phyloP scores from a whole-genome alignment of 2,329 filamentous ascomycete species.

The Hymenoscyphus occultus region DNA sequence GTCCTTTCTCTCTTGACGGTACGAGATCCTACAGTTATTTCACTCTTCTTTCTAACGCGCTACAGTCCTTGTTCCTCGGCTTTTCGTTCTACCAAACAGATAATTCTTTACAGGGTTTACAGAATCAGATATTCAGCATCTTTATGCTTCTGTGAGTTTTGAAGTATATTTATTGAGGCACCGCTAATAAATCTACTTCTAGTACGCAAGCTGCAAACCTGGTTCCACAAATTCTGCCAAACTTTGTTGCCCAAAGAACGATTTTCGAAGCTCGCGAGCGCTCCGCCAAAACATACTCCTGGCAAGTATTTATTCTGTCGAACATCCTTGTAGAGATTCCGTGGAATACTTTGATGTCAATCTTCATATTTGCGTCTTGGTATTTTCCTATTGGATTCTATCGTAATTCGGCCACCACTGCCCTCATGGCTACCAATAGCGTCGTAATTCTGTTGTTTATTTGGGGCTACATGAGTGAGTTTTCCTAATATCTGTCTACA shows the following conservation, averaged over 20 bases:
- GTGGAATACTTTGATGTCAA: conserved; percentile 71
- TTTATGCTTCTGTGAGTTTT: conserved; percentile 62
- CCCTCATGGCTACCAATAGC: conserved; percentile 64
- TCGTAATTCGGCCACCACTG: conserved; percentile 61
- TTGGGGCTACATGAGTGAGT: conserved; percentile 59
- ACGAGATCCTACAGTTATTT: conserved; percentile 39
- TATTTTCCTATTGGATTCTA: conserved; percentile 79
- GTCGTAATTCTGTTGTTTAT: conserved; percentile 77
- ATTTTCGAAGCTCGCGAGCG: conserved; percentile 71
- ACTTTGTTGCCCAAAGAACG: conserved; percentile 51
- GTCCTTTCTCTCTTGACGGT: conserved; percentile 40
- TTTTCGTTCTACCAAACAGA: conserved; percentile 68
- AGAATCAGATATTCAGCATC: conserved; percentile 70
- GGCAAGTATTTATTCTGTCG: conserved; percentile 65
- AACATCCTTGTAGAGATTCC: conserved; percentile 82
- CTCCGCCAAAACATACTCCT: conserved; percentile 75
- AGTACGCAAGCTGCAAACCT: conserved; percentile 62
- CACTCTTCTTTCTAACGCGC: not conserved
- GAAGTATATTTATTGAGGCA: not conserved
- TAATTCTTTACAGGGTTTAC: conserved; percentile 59
- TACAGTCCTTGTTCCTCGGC: conserved; percentile 58
- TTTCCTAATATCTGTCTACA: not conserved
- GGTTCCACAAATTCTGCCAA: conserved; percentile 75
- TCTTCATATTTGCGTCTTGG: conserved; percentile 75
- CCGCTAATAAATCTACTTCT: not conserved